Evolutionary conservation across 106 monocot genomes (phyloP), one percentile per base, ranked within the genome.

Genomic region (Apostasia shenzhenica): DNA sequence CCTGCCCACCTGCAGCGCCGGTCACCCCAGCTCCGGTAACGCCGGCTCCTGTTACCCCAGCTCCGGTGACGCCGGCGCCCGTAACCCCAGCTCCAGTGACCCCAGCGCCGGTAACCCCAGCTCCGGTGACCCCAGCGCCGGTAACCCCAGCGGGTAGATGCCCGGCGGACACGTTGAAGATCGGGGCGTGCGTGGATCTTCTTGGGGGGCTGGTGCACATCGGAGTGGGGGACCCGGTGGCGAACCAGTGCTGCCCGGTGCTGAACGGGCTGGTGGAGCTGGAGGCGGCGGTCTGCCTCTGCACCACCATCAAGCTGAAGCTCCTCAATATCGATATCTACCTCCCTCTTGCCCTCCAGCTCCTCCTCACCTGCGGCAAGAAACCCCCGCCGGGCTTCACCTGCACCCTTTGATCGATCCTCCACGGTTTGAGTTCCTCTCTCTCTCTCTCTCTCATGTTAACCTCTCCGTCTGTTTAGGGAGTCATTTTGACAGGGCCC

Each of bases 141-240:
- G 39, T 44, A 3, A 8, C 67, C 0, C 59, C 76, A 1, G 48
- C 71, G 10, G 46, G 74, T 4, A 69, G 69, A 2, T 89, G 89
- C 57, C 82, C 89, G 3, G 75, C 55, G 6, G 89, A 89, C 75
- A 54, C 82, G 6, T 57, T 89, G 37, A 89, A 85, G 75, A 51
- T 89, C 0, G 89, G 85, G 1, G 85, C 89, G 6, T 89, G 89
- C 54, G 89, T 89, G 61, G 89, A 89, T 59, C 45, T 89, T 63
- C 68, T 89, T 8, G 89, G 89, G 0, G 89, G 89, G 41, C 57
- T 89, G 75, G 80, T 85, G 59, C 85, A 89, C 70, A 53, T 89
- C 10, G 75, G 61, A 61, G 1, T 76, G 10, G 89, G 89, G 1
- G 85, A 85, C 67, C 82, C 82, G 6, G 84, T 73, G 65, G 85